A percentile compares a stretch with the other conserved stretches of the same genome.
phyloP scores from a whole-genome alignment of 2,329 filamentous ascomycete genomes.

The Penicillium sclerotigenum region DNA sequence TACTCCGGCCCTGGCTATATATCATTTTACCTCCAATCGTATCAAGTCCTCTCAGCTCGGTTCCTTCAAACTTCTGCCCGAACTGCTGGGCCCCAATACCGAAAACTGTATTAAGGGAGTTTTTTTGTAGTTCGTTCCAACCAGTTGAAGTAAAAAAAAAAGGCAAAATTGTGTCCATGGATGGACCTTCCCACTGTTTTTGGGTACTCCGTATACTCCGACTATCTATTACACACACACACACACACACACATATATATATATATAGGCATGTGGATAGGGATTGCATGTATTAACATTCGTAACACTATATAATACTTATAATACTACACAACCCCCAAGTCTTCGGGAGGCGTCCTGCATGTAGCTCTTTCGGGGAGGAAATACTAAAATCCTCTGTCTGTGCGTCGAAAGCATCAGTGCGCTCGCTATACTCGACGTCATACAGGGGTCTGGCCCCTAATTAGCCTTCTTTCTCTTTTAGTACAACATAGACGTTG shows the following conservation, averaged over 20 bases:
- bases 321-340: not conserved
- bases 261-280: not conserved
- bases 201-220: not conserved
- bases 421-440: slow-evolving; percentile 14
- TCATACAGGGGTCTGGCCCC: slow-evolving; percentile 16
- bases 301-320: not conserved
- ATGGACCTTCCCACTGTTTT: not conserved
- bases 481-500: not conserved
- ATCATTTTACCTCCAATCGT: not conserved
- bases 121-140: not conserved
- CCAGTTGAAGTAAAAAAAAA: not conserved
- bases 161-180: not conserved
- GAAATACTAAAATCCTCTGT: not conserved
- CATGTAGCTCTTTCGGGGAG: slow-evolving; percentile 12
- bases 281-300: no score
- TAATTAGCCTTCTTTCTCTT: slow-evolving; percentile 11
- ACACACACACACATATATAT: not conserved
- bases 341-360: slow-evolving; percentile 9
- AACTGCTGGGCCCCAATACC: not conserved
- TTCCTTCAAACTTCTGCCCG: slow-evolving; percentile 1
- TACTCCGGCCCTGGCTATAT: not conserved
- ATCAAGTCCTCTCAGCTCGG: not conserved
- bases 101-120: not conserved
- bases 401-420: slow-evolving; percentile 8
- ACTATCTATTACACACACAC: not conserved